Conservation (phyloP, 2,329 filamentous ascomycete species). For the Neophaeococcomyces aloes region DNA sequence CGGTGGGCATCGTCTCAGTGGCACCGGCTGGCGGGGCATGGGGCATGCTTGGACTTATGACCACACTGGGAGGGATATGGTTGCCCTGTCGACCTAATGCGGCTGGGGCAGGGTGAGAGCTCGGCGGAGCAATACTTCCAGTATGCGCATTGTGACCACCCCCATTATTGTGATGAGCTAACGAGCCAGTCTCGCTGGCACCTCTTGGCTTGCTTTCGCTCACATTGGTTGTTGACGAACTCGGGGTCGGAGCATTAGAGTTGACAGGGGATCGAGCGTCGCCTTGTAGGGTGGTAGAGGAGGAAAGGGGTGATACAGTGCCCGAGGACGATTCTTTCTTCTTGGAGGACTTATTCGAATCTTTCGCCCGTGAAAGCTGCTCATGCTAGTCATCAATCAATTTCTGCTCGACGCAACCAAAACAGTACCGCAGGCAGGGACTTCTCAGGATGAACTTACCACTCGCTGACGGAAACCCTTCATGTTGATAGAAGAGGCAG, state of each 20-base stretch:
- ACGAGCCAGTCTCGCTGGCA: constrained; percentile 37
- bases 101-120: constrained; percentile 27
- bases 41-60: constrained; percentile 93
- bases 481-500: constrained; percentile 53
- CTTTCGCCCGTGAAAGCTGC: constrained; percentile 88
- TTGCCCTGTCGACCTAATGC: constrained; percentile 54
- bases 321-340: constrained; percentile 53
- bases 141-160: constrained; percentile 19
- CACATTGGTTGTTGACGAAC: constrained; percentile 78
- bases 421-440: constrained; percentile 5
- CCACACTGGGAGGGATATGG: constrained; percentile 68
- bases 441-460: constrained; percentile 49
- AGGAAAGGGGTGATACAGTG: constrained; percentile 65
- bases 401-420: constrained; percentile 6
- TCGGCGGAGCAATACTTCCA: constrained; percentile 20
- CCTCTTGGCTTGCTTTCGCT: constrained; percentile 79
- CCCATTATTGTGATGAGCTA: constrained; percentile 22
- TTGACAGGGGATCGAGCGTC: constrained; percentile 47
- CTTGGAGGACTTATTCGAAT: constrained; percentile 67
- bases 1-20: constrained; percentile 95
- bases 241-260: constrained; percentile 62
- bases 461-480: constrained; percentile 97
- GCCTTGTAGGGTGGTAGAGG: constrained; percentile 33
- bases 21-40: constrained; percentile 87
- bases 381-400: constrained; percentile 42